Base-by-base conservation (phyloP, 495 filamentous ascomycete species). In the Bathelium albidoporum region DNA sequence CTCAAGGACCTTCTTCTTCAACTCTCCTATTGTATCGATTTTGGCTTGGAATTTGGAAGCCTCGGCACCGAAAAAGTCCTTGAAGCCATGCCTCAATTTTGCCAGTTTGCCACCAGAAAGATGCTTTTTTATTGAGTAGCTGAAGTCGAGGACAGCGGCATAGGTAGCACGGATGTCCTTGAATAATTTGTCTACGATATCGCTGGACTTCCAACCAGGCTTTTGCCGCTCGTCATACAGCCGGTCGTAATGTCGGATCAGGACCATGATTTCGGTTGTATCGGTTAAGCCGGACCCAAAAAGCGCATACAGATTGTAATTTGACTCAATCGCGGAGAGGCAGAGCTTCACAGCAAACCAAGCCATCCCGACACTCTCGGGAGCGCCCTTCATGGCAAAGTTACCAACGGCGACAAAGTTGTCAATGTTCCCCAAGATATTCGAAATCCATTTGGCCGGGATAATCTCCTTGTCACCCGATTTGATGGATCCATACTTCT, bases 341-440 rank as follows among this genome's bases (percentile, higher is more conserved):
- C 41, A 53, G 7, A 60, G 32, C 39, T 61, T 65, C 5, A 65
- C 63, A 24, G 63, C 63, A 32, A 65, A 61, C 63, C 63, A 65
- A 7, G 63, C 63, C 59, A 65, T 41, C 11, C 63, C 63, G 18
- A 65, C 63, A 53, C 63, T 65, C 34, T 65, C 63, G 1, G 63
- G 63, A 20, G 63, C 63, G 3, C 63, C 63, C 31, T 60, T 36
- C 63, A 61, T 65, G 7, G 63, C 63, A 44, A 44, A 60, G 39
- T 65, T 61, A 16, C 58, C 59, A 31, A 65, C 59, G 9, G 20
- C 31, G 26, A 65, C 41, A 41, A 65, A 65, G 7, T 12, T 61
- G 26, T 43, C 58, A 16, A 65, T 65, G 58, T 65, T 65, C 9
- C 24, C 55, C 32, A 65, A 28, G 10, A 63, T 55, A 26, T 61